Evolutionary conservation across 495 filamentous ascomycete species (phyloP).

Genomic region (Aspergillus incahuasiensis): DNA sequence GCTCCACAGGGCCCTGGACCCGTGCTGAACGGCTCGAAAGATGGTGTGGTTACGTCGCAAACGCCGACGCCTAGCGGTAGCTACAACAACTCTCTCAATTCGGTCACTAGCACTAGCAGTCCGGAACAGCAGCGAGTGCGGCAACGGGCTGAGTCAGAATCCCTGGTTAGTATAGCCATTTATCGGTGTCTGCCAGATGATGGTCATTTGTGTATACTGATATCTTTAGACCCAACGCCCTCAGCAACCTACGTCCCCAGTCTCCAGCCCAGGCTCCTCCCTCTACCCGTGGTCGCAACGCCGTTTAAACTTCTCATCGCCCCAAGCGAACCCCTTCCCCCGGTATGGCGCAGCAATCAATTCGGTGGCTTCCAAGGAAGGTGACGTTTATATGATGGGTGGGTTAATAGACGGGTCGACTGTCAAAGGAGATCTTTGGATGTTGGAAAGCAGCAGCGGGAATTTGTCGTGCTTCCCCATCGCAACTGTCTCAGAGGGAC

Average conservation of each 20-base stretch:
- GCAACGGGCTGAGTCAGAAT: slow-evolving; percentile 48
- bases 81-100: slow-evolving; percentile 61
- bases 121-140: slow-evolving; percentile 50
- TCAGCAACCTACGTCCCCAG: slow-evolving; percentile 27
- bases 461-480: slow-evolving; percentile 88
- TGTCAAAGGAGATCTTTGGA: slow-evolving; percentile 96
- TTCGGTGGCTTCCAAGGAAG: slow-evolving; percentile 86
- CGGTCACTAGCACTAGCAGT: slow-evolving; percentile 45
- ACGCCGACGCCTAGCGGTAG: slow-evolving; percentile 60
- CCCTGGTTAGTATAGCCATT: slow-evolving; percentile 49
- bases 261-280: slow-evolving; percentile 46
- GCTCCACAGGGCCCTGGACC: slow-evolving; percentile 25
- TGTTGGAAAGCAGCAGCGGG: slow-evolving; percentile 83
- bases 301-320: slow-evolving; percentile 75
- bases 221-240: slow-evolving; percentile 29
- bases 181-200: no score
- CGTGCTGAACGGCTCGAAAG: slow-evolving; percentile 37
- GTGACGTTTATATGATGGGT: slow-evolving; percentile 97
- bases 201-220: slow-evolving; percentile 8
- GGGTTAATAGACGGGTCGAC: slow-evolving; percentile 90
- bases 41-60: slow-evolving; percentile 38
- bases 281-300: slow-evolving; percentile 97
- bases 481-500: slow-evolving; percentile 85
- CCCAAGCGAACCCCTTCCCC: slow-evolving; percentile 85
- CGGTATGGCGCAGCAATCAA: slow-evolving; percentile 98